Percentiles rank a stretch among this genome's conserved stretches.
phyloP scores from a whole-genome alignment of 2,329 filamentous ascomycete species.

The Exophiala bonariae region DNA sequence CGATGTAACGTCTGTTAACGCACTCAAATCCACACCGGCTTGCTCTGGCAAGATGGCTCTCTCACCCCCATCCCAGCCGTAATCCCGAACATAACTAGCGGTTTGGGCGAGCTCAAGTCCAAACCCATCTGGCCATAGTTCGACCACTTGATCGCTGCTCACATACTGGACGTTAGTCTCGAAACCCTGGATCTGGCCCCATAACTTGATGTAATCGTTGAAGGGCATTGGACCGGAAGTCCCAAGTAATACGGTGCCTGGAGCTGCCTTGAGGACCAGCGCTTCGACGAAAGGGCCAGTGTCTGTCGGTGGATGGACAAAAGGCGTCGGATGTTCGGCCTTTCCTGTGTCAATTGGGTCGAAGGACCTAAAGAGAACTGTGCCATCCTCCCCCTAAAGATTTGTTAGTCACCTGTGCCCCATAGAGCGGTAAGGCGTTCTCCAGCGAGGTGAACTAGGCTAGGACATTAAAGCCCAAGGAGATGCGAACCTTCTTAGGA shows the following conservation, averaged over 20 bases:
- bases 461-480: not conserved
- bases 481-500: constrained; percentile 3
- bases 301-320: constrained; percentile 31
- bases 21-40: constrained; percentile 6
- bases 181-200: constrained; percentile 11
- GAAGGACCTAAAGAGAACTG: not conserved
- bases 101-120: constrained; percentile 35
- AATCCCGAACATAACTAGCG: constrained; percentile 36
- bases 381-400: constrained; percentile 2
- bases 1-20: constrained; percentile 1
- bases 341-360: no score
- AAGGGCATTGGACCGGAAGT: constrained; percentile 12
- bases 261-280: constrained; percentile 21
- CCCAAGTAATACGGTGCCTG: constrained; percentile 22
- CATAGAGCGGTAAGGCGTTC: not conserved
- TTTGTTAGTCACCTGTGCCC: not conserved
- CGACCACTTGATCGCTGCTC: constrained; percentile 27
- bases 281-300: constrained; percentile 34
- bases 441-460: not conserved
- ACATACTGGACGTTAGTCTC: constrained; percentile 2
- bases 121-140: constrained; percentile 28
- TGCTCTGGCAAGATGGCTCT: constrained; percentile 32
- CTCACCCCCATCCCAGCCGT: constrained; percentile 39
- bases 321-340: constrained; percentile 23
- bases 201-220: constrained; percentile 18